phyloP scores from a whole-genome alignment of 495 filamentous ascomycete genomes.

The Cudoniella acicularis region DNA sequence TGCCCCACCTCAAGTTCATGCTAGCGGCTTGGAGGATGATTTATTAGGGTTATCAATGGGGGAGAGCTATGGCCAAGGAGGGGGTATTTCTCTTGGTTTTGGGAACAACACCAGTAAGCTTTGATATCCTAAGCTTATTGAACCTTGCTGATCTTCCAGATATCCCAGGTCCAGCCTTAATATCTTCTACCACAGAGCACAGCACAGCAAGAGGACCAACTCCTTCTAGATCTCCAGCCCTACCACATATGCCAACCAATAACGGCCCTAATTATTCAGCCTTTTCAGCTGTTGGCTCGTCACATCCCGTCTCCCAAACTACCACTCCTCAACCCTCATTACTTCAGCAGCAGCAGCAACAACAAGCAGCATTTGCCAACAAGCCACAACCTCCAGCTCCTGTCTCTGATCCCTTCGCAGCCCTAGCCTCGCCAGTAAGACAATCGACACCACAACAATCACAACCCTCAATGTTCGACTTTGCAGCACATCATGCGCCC shows the following conservation, averaged over 20 bases:
- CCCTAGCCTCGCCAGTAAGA: slow-evolving; percentile 52
- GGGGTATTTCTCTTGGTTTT: slow-evolving; percentile 83
- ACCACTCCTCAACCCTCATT: slow-evolving; percentile 44
- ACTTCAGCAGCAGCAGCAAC: slow-evolving; percentile 36
- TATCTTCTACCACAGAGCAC: slow-evolving; percentile 59
- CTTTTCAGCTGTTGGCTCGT: slow-evolving; percentile 52
- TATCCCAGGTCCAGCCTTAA: slow-evolving; percentile 46
- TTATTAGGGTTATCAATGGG: slow-evolving; percentile 50
- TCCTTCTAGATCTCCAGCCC: slow-evolving; percentile 31
- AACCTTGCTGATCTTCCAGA: slow-evolving; percentile 17
- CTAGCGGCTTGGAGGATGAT: slow-evolving; percentile 47
- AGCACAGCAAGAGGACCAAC: slow-evolving; percentile 45
- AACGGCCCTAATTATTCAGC: slow-evolving; percentile 55
- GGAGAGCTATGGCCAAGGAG: slow-evolving; percentile 62
- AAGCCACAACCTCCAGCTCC: slow-evolving; percentile 38
- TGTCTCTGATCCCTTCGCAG: slow-evolving; percentile 63
- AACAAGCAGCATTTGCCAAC: slow-evolving; percentile 31
- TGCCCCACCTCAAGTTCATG: slow-evolving; percentile 16
- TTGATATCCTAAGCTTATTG: background rate
- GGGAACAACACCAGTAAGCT: slow-evolving; percentile 61
- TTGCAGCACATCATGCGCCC: slow-evolving; percentile 24
- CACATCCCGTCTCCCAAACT: slow-evolving; percentile 33
- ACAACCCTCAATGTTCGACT: slow-evolving; percentile 25
- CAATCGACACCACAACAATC: slow-evolving; percentile 37
- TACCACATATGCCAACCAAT: slow-evolving; percentile 19